Evolutionary conservation across 805 yeast species (phyloP).

Genomic region (Teunomyces tritomae): DNA sequence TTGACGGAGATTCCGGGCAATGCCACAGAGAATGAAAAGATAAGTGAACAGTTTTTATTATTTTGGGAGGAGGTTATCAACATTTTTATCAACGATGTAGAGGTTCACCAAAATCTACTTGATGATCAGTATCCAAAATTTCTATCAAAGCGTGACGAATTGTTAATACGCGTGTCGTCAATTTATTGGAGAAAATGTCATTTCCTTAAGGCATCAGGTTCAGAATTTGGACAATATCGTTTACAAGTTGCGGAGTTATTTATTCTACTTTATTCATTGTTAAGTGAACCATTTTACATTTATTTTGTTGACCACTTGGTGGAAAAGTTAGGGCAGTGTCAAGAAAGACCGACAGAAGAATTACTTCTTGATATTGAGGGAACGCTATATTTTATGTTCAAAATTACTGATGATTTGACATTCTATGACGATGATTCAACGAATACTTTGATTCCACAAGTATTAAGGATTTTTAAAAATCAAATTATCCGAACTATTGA

Average conservation of each 20-base stretch:
- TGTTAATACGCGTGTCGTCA: slow-evolving; percentile 52
- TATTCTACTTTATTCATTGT: slow-evolving; percentile 64
- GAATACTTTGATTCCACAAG: slow-evolving; percentile 22
- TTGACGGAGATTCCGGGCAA: slow-evolving; percentile 55
- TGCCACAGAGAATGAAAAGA: slow-evolving; percentile 59
- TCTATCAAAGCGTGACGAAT: slow-evolving; percentile 14
- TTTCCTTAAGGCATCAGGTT: slow-evolving; percentile 32
- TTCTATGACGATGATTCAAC: slow-evolving; percentile 36
- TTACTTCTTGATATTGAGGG: slow-evolving; percentile 52
- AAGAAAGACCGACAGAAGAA: neutral
- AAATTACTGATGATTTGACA: slow-evolving; percentile 53
- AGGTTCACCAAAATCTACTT: slow-evolving; percentile 14
- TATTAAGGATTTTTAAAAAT: slow-evolving; percentile 21
- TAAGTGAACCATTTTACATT: slow-evolving; percentile 51
- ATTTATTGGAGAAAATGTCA: slow-evolving; percentile 71
- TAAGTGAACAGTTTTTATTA: slow-evolving; percentile 50
- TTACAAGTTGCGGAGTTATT: slow-evolving; percentile 74
- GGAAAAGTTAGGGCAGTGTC: slow-evolving; percentile 14
- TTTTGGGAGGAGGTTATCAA: slow-evolving; percentile 73
- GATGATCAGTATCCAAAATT: slow-evolving; percentile 14
- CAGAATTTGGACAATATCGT: slow-evolving; percentile 68
- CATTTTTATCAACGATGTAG: slow-evolving; percentile 49
- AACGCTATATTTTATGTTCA: slow-evolving; percentile 55
- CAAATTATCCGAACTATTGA: slow-evolving; percentile 20
- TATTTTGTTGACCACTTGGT: slow-evolving; percentile 39